These are phyloP conservation scores for Globisporangium paddicum DNA, from an alignment of 352 stramenopile species.

Conservation along the genomic window DNA sequence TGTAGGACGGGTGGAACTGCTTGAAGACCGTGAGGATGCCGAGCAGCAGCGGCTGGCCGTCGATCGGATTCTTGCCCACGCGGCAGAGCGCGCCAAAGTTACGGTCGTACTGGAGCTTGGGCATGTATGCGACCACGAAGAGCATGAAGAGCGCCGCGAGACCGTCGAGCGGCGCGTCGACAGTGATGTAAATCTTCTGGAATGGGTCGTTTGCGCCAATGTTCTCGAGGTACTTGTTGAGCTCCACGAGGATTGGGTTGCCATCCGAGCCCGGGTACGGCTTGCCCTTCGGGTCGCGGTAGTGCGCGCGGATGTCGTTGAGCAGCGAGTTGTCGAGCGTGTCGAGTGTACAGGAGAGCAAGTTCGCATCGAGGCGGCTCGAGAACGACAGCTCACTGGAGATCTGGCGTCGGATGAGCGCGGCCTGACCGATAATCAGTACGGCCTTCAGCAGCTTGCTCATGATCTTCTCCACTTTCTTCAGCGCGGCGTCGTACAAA, in stretches of 20 bases:
- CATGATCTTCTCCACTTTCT: constrained; percentile 94
- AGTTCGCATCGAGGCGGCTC: constrained; percentile 88
- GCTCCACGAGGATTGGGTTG: constrained; percentile 84
- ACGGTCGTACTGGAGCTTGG: constrained; percentile 91
- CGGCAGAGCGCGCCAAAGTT: constrained; percentile 89
- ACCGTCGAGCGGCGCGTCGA: constrained; percentile 87
- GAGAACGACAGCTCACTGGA: constrained; percentile 89
- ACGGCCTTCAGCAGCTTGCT: constrained; percentile 91
- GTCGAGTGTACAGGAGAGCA: constrained; percentile 85
- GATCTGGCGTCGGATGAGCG: constrained; percentile 91
- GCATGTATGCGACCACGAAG: constrained; percentile 92
- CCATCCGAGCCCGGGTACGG: constrained; percentile 73
- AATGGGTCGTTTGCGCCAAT: constrained; percentile 91
- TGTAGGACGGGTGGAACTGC: constrained; percentile 94
- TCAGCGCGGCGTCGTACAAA: constrained; percentile 86
- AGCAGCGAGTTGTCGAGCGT: constrained; percentile 89
- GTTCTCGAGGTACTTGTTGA: constrained; percentile 91
- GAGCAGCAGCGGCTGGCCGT: constrained; percentile 89
- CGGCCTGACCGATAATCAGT: constrained; percentile 91
- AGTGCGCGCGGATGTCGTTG: constrained; percentile 87
- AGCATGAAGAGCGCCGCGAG: constrained; percentile 90
- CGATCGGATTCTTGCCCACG: constrained; percentile 89
- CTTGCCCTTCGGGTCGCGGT: constrained; percentile 74
- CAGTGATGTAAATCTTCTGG: constrained; percentile 93
- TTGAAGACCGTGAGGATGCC: constrained; percentile 92